Evolutionary conservation across 163 green algal species (phyloP), one percentile per base, ranked within the genome.

Genomic region (Chlorella variabilis): DNA sequence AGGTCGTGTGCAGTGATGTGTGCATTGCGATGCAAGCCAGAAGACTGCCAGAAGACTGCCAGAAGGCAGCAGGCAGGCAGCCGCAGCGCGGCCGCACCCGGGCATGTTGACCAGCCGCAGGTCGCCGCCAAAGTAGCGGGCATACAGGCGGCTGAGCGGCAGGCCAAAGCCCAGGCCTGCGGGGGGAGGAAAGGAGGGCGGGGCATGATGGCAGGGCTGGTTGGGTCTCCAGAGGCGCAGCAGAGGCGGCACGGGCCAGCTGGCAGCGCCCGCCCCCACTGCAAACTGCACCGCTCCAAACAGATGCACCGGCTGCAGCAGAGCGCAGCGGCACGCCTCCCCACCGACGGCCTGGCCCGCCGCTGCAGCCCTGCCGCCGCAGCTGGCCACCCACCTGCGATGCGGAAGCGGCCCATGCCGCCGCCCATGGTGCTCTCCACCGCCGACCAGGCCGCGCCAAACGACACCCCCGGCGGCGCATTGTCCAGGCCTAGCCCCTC

Each of bases 111-210:
- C 82, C 48, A 97, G 82, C 49, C 39, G 36, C 79, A 97, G 79
- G 62, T 95, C 86, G 21, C 92, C 92, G 83, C 93, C 93, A 88
- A 97, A 97, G 88, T 96, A 97, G 15, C 90, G 81, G 0, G 93
- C 93, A 81, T 97, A 94, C 61, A 97, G 77, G n/a, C 94, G 87
- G 0, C 90, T 94, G n/a, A 97, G 85, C 1, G 94, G 94, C 81
- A 97, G 86, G 2, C 94, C 94, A 80, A 97, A 97, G 18, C 94
- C 94, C 33, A 97, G 85, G 6, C 94, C 94, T 77, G 71, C 39
- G 62, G 18, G 13, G 4, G 8, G 34, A 13, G n/a, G 59, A n/a
- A 39, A 68, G 59, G 6, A 41, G 59, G 59, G 25, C n/a, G 29
- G 23, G 31, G n/a, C n/a, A n/a, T n/a, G n/a, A n/a, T n/a, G n/a